Evolutionary conservation across 1,284 basidiomycete genomes (phyloP).

Genomic region (Athelia psychrophila): DNA sequence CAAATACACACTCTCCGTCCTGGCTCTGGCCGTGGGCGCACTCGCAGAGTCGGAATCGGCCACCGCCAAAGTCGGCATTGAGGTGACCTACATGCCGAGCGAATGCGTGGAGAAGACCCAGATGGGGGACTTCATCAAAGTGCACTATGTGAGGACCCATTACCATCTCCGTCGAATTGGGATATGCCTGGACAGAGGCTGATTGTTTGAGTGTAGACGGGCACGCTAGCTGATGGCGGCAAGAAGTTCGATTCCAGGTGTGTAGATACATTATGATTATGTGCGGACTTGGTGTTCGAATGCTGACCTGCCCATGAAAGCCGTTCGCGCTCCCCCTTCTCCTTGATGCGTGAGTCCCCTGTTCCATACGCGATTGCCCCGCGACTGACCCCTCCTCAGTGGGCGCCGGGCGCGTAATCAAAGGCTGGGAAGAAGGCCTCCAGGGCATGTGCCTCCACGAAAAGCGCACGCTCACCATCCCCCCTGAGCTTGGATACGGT

Average conservation of each 20-base stretch:
- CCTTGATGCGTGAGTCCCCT: slow-evolving; percentile 56
- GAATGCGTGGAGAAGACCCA: slow-evolving; percentile 56
- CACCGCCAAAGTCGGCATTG: slow-evolving; percentile 32
- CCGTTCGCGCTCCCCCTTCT: slow-evolving; percentile 68
- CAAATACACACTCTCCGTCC: slow-evolving; percentile 37
- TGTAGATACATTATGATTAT: not conserved
- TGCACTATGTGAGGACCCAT: slow-evolving; percentile 69
- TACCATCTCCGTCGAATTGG: not conserved
- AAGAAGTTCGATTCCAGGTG: slow-evolving; percentile 82
- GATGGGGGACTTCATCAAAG: slow-evolving; percentile 66
- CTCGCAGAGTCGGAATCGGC: slow-evolving; percentile 15
- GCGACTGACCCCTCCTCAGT: slow-evolving; percentile 43
- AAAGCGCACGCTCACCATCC: slow-evolving; percentile 90
- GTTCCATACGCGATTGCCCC: not conserved
- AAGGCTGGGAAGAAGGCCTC: slow-evolving; percentile 80
- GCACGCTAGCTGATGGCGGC: slow-evolving; percentile 68
- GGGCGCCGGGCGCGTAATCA: slow-evolving; percentile 78
- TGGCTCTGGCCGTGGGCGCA: slow-evolving; percentile 34
- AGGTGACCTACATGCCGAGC: slow-evolving; percentile 57
- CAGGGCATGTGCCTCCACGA: slow-evolving; percentile 86
- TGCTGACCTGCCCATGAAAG: slow-evolving; percentile 30
- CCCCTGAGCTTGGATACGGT: slow-evolving; percentile 80
- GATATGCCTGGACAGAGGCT: not conserved
- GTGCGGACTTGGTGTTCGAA: not conserved
- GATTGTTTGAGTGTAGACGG: slow-evolving; percentile 50